A percentile compares a stretch with the other conserved stretches of the same genome.
Evolutionary conservation across 2,329 filamentous ascomycete genomes (phyloP).

Genomic region (Penicillium palitans): DNA sequence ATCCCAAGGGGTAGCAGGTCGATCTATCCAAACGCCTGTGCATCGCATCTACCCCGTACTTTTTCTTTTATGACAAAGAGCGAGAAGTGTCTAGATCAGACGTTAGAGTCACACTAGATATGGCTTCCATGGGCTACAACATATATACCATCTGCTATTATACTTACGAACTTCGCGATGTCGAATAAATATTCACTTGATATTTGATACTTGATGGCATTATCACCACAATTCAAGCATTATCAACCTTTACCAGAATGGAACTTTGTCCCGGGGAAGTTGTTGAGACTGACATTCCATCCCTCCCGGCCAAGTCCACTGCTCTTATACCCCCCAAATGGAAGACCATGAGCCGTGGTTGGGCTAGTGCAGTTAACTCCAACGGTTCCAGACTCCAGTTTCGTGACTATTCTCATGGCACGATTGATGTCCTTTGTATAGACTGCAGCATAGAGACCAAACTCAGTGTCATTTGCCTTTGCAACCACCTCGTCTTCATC

Average conservation of each 20-base stretch:
- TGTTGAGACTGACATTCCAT: slow-evolving; percentile 12
- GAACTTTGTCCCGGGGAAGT: slow-evolving; percentile 20
- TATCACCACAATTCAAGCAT: not conserved
- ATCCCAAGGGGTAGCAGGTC: not conserved
- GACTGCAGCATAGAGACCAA: too few relatives aligned
- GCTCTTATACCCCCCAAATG: slow-evolving; percentile 37
- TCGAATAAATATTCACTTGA: not conserved
- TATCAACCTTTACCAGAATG: slow-evolving; percentile 15
- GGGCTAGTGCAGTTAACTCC: slow-evolving; percentile 68
- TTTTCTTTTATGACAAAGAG: not conserved
- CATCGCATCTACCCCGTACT: not conserved
- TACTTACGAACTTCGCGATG: not conserved
- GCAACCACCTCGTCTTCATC: slow-evolving; percentile 68
- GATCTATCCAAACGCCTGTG: not conserved
- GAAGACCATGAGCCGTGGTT: slow-evolving; percentile 52
- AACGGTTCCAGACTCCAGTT: slow-evolving; percentile 64
- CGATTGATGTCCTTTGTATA: slow-evolving; percentile 59
- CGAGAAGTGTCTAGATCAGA: not conserved
- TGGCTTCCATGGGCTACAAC: not conserved
- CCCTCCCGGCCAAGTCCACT: slow-evolving; percentile 19
- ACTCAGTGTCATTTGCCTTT: slow-evolving; percentile 61
- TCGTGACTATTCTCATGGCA: slow-evolving; percentile 70
- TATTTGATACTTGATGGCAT: not conserved
- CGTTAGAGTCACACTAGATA: not conserved
- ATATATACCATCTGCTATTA: not conserved